Conservation (phyloP, 768 basidiomycete genomes). For the Mycena vitilis region DNA sequence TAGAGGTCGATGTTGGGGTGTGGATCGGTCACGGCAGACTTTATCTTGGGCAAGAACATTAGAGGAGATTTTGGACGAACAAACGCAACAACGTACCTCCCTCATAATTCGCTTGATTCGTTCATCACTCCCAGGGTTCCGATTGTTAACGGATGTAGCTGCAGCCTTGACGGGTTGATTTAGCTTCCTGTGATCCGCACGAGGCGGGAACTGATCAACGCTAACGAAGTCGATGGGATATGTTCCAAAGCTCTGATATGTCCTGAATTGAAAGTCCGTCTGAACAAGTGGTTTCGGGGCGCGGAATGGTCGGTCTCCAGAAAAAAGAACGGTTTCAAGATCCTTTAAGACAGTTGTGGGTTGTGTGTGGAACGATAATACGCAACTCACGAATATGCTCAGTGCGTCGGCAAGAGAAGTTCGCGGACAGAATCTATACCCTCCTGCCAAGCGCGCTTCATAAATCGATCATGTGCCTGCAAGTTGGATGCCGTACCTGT, state of each 20-base stretch:
- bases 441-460: constrained; percentile 31
- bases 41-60: constrained; percentile 30
- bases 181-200: constrained; percentile 40
- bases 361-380: not conserved
- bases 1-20: constrained; percentile 44
- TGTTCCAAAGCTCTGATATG: constrained; percentile 22
- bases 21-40: constrained; percentile 38
- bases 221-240: constrained; percentile 42
- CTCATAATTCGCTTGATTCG: constrained; percentile 43
- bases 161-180: constrained; percentile 38
- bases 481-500: constrained; percentile 35
- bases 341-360: constrained; percentile 33
- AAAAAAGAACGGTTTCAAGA: constrained; percentile 45
- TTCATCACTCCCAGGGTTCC: constrained; percentile 16
- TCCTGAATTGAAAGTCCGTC: not conserved
- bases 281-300: constrained; percentile 19
- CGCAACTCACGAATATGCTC: constrained; percentile 41
- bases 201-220: constrained; percentile 40
- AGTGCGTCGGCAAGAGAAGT: constrained; percentile 44
- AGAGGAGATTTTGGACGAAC: no score
- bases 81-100: constrained; percentile 34
- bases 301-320: constrained; percentile 40
- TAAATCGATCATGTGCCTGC: not conserved
- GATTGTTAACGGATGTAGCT: constrained; percentile 6
- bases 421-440: constrained; percentile 44